Percentiles rank a stretch among this genome's conserved stretches.
phyloP scores from a whole-genome alignment of 768 basidiomycete species.

The Guyanaporus albipodus region DNA sequence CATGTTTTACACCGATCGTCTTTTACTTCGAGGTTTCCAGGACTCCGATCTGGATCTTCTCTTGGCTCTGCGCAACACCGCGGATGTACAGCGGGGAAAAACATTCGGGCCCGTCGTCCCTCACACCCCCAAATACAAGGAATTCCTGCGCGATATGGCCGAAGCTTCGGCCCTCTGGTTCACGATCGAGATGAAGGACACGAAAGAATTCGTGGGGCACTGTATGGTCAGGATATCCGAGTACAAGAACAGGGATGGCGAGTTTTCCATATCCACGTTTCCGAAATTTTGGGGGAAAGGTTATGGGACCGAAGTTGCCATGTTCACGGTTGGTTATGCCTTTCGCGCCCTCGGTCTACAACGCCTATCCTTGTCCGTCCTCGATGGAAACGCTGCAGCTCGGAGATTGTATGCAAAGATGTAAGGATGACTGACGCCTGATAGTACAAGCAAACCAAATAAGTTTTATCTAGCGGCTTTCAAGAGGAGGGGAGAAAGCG shows the following conservation, averaged over 20 bases:
- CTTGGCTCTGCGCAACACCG: slow-evolving; percentile 24
- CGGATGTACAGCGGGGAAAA: slow-evolving; percentile 17
- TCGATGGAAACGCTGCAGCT: slow-evolving; percentile 34
- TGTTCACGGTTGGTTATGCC: slow-evolving; percentile 34
- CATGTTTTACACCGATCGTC: slow-evolving; percentile 26
- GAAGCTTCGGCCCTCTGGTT: slow-evolving; percentile 17
- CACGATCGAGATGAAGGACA: slow-evolving; percentile 16
- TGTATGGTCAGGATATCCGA: slow-evolving; percentile 15
- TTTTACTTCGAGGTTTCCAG: slow-evolving; percentile 22
- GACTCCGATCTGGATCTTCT: slow-evolving; percentile 18
- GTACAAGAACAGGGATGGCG: slow-evolving; percentile 25
- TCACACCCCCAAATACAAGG: slow-evolving; percentile 9
- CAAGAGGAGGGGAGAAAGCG: slow-evolving; percentile 26
- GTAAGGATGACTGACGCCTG: slow-evolving; percentile 22
- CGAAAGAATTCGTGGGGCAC: slow-evolving; percentile 20
- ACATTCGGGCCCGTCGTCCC: slow-evolving; percentile 22
- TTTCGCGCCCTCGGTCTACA: slow-evolving; percentile 35
- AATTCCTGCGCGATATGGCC: slow-evolving; percentile 6
- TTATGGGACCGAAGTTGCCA: slow-evolving; percentile 33
- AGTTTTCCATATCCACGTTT: slow-evolving; percentile 22
- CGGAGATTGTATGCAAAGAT: slow-evolving; percentile 32
- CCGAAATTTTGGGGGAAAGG: slow-evolving; percentile 31
- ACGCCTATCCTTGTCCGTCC: slow-evolving; percentile 34
- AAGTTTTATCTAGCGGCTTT: slow-evolving; percentile 26
- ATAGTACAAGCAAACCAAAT: not conserved